Evolutionary conservation across 106 monocot species (phyloP), one percentile per base, ranked within the genome.

Genomic region (Cymbidium sinense): DNA sequence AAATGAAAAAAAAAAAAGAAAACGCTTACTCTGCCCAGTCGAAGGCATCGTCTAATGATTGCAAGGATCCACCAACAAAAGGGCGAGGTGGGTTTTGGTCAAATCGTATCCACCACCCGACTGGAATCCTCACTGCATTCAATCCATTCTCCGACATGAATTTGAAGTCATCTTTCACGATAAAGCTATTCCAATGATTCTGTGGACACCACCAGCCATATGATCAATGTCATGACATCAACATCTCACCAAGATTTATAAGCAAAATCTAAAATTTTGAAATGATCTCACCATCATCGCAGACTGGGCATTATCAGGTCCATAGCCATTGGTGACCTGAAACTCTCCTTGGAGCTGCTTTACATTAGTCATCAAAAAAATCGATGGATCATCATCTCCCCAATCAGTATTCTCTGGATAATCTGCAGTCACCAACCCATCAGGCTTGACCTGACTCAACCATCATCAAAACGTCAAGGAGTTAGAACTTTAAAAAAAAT

Each of bases 121-220:
- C 71, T 2, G 34, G 76, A 34, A 50, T 34, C 35, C 52, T 76
- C 10, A 54, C 52, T 19, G 54, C 76, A 35, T 28, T 54, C 35
- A 76, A 54, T 5, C 47, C 76, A 23, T 76, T 76, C 35, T 76
- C 47, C 0, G 76, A 76, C 20, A 95, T 90, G 85, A 88, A 92
- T 35, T 65, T 73, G 79, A 95, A 95, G 81, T 95, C 95, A 18
- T 77, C 50, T 54, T 76, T 43, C 23, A 76, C 76, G 18, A 55
- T 76, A 31, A 76, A 76, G 35, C 10, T 76, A 20, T 76, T 76
- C 76, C 76, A 76, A 28, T 76, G 76, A 13, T 76, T 39, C 47
- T 76, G 35, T 5, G 35, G 5, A 28, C 39, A 4, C 35, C 37
- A 6, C 7, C 39, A 62, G 15, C 27, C 23, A 25, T 23, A 15